Evolutionary conservation across 2,329 filamentous ascomycete genomes (phyloP), one percentile per base, ranked within the genome.

Genomic region (Fusarium dlaminii): DNA sequence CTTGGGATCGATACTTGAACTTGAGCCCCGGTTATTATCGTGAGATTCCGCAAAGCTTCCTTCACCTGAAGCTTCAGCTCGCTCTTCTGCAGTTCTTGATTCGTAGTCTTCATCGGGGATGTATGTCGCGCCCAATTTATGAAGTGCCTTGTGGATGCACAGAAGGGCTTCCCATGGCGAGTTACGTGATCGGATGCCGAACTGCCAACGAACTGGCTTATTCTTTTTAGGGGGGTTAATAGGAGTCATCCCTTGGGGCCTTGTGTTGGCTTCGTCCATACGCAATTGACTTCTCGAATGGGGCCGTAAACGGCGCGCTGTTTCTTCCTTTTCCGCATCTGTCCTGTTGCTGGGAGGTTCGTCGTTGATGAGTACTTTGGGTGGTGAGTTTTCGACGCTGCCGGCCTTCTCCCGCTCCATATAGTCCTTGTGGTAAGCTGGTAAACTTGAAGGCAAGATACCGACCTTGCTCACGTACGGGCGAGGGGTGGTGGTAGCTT

Each of bases 141-240:
- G 88, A 48, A 99, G 86, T 1, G 96, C 95, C 81, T 96, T 95
- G 86, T 98, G 98, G 63, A 99, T 96, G 79, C 96, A 98, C 32
- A 97, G 86, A 82, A 99, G 93, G 0, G 96, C 96, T 82, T 99
- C 96, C 78, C 95, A 94, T 1, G 96, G 96, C 63, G 94, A 93
- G 79, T 98, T 99, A 55, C 96, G 91, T 51, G 94, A 98, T 42
- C 96, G 90, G 70, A 99, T 99, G 64, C 96, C 96, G 80, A 99
- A 99, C 81, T 99, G 96, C 96, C 96, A 99, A 75, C 96, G 94
- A 22, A 95, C 94, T 3, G 93, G 93, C 79, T 94, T 95, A 10
- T 87, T 84, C 81, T 94, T 95, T 85, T 93, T 94, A 8, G 86
- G 82, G 6, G 91, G 90, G 58, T 87, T 84, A 54, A 91, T 88